Evolutionary conservation across 1,284 basidiomycete species (phyloP).

Genomic region (Erythrobasidium hasegawianum): DNA sequence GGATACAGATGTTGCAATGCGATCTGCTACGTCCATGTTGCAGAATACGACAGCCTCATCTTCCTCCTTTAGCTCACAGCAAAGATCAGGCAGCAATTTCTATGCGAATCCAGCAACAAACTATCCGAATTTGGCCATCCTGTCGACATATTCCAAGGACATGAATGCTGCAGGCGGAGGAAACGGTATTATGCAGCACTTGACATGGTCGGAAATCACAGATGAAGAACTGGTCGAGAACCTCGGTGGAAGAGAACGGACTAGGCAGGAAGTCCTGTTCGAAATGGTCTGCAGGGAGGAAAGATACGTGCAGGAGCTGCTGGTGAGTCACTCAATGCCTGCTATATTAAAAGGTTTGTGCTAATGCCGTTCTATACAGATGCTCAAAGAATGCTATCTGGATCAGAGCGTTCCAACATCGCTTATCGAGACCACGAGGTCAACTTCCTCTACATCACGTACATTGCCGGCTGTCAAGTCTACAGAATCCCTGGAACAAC

Average conservation of each 20-base stretch:
- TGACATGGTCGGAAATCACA: constrained; percentile 92
- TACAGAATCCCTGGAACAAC: constrained; percentile 21
- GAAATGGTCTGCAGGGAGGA: constrained; percentile 98
- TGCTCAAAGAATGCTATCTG: constrained; percentile 89
- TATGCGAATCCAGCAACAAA: constrained; percentile 16
- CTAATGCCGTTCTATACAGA: constrained; percentile 65
- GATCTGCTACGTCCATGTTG: constrained; percentile 27
- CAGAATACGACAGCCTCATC: constrained; percentile 24
- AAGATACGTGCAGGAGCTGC: constrained; percentile 58
- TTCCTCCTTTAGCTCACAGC: constrained; percentile 11
- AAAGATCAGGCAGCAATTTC: not conserved
- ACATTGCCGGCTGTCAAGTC: constrained; percentile 16
- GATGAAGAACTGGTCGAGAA: constrained; percentile 92
- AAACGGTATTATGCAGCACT: constrained; percentile 51
- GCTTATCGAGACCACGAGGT: constrained; percentile 14
- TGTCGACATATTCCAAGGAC: constrained; percentile 26
- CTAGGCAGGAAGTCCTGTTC: constrained; percentile 93
- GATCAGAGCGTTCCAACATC: constrained; percentile 51
- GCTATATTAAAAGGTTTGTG: constrained; percentile 63
- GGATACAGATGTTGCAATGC: constrained; percentile 3
- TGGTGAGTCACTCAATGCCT: constrained; percentile 58
- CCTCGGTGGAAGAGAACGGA: constrained; percentile 84
- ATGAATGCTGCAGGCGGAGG: constrained; percentile 8
- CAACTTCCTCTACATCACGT: constrained; percentile 37
- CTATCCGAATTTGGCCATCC: constrained; percentile 30